These are phyloP conservation scores for Vigna trinervia DNA, from an alignment of 306 rosid genomes.

Conservation along the genomic window DNA sequence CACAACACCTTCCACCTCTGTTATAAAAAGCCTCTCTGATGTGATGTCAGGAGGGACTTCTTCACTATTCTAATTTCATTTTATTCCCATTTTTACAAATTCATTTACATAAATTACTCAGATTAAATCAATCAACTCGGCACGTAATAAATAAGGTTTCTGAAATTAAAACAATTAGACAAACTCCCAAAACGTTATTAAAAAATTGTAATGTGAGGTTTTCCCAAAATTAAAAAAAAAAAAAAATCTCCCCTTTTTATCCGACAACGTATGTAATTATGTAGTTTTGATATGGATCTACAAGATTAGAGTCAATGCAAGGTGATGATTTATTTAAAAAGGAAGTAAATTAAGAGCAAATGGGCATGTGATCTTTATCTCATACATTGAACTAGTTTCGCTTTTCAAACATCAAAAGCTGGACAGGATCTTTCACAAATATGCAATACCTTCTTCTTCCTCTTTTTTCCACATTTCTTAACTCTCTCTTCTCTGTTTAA, in stretches of 20 bases:
- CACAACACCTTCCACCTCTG: not conserved
- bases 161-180: no score
- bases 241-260: no score
- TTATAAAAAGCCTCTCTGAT: slow-evolving; percentile 18
- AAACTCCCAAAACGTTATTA: no score
- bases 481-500: not conserved
- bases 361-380: slow-evolving; percentile 44
- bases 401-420: slow-evolving; percentile 27
- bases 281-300: no score
- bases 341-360: slow-evolving; percentile 30
- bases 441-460: not conserved
- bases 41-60: not conserved
- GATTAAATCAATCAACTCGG: no score
- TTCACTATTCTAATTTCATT: not conserved
- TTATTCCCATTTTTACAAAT: no score
- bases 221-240: no score
- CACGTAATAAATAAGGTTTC: no score
- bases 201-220: no score
- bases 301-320: slow-evolving; percentile 28
- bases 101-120: no score
- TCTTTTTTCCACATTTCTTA: not conserved
- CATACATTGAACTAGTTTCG: slow-evolving; percentile 50
- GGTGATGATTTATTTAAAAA: not conserved
- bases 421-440: slow-evolving; percentile 37
- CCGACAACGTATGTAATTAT: no score